Base-by-base conservation (phyloP, 2,329 filamentous ascomycete genomes). In the Tolypocladium ovalisporum region DNA sequence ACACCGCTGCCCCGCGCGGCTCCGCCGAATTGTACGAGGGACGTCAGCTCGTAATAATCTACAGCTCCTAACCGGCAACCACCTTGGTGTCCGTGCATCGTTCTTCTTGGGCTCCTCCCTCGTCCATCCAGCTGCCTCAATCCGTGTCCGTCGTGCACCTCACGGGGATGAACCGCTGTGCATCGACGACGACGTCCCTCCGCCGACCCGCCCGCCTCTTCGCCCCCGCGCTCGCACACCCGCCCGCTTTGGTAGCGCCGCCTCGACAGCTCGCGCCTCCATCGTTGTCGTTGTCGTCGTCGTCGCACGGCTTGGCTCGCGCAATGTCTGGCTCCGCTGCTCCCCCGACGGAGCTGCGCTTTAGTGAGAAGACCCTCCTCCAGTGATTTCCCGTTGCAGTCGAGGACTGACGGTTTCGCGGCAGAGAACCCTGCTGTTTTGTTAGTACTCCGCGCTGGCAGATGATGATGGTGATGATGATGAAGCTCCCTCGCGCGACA, bases 361-460 rank as follows among this genome's bases (percentile, higher is more conserved):
- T 73, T 58, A 66, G 71, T 73, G 63, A 64, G 71, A 64, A n/a
- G 27, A n/a, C n/a, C 19, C 15, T 6, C 13, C 10, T 17, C 24
- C 44, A 4, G 22, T 24, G 4, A 9, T 15, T 17, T 8, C 4
- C 5, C 2, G 12, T 27, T 27, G 42, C 42, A 13, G 27, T 8
- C 13, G 22, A 19, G 19, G 9, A 7, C 47, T 34, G 47, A 52
- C 47, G 1, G 0, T 6, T 13, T 5, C 12, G 8, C 32, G 22
- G n/a, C 47, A 81, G 78, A 76, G 59, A 76, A 76, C 62, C 75
- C 78, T 19, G 76, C 71, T 42, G 67, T 82, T 66, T 79, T 83
- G 78, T 81, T 64, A 67, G 76, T 74, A 7, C 19, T 19, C 35
- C n/a, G 36, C 51, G 29, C 19, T 44, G 37, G 47, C 19, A 4